Percentiles rank a stretch among this genome's conserved stretches.
These are phyloP conservation scores for Pseudocercospora musae DNA, from an alignment of 2,329 filamentous ascomycete species.

Conservation along the genomic window DNA sequence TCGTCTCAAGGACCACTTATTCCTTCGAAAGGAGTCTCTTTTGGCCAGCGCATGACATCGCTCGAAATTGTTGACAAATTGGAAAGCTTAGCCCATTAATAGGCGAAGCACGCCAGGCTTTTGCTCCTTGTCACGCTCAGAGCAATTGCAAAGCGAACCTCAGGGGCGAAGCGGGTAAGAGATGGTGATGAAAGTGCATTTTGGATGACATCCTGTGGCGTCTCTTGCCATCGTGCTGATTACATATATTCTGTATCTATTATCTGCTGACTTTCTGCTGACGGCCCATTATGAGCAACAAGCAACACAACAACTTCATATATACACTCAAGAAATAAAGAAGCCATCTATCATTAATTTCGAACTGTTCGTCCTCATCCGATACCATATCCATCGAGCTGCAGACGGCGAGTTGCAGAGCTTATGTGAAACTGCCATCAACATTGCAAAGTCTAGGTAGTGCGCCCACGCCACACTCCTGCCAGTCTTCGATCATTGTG, in stretches of 20 bases:
- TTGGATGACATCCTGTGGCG: not conserved
- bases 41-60: not conserved
- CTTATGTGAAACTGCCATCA: constrained; percentile 25
- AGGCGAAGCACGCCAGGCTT: not conserved
- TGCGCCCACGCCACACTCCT: constrained; percentile 25
- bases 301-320: not conserved
- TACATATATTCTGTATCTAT: not conserved
- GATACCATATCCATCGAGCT: not conserved
- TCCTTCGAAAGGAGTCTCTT: not conserved
- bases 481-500: constrained; percentile 30
- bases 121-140: not conserved
- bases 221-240: not conserved
- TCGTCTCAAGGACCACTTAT: not conserved
- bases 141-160: not conserved
- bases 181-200: not conserved
- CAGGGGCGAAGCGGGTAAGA: not conserved
- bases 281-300: not conserved
- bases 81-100: not conserved
- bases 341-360: not conserved
- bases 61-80: not conserved
- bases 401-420: not conserved
- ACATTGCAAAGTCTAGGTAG: constrained; percentile 25
- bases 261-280: not conserved
- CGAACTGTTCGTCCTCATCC: not conserved
- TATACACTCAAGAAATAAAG: not conserved